Base-by-base conservation (phyloP, 176 grass and related monocot genomes). In the Musa beccarii region DNA sequence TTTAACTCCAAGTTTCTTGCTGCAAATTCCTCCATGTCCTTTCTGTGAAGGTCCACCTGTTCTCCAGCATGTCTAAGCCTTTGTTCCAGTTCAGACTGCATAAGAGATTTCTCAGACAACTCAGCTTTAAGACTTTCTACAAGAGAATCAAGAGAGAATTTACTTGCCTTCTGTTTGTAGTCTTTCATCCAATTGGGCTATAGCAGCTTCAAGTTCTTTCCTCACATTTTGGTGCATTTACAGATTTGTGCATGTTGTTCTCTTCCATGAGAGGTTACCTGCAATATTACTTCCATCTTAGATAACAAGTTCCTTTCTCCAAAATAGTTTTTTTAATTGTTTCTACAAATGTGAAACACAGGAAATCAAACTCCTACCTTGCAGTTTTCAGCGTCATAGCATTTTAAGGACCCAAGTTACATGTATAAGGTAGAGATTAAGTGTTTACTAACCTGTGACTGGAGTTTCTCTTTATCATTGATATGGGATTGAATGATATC, bases 1-100 rank as follows among this genome's bases (percentile, higher is more conserved):
- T 92, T 87, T 69, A 90, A 71, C 63, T 96, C 87, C 65, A 90
- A 54, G 75, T 87, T 97, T 85, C 90, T 92, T 57, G 86, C 86
- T 75, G 76, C 76, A 75, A 85, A 79, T 75, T 97, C 84, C 54
- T 93, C 90, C 67, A 93, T 61, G 70, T 62, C 77, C 72, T 79
- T 93, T 49, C 74, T 77, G 57, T 78, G 83, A 85, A 90, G 85
- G 75, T 93, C 93, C 79, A 97, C 74, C 70, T 90, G 79, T 69
- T 89, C 86, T 67, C 86, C 84, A 34, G 86, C 76, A 82, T 79
- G 89, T 84, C 85, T 89, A 75, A 91, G 76, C 59, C 94, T 89
- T 59, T 79, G 85, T 81, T 99, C 82, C 13, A 99, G 86, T 82
- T 93, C 89, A 13, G 79, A 74, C 74, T 99, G 77, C 62, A 83